Base-by-base conservation (phyloP, 2,329 filamentous ascomycete species). In the Colletotrichum liriopes region DNA sequence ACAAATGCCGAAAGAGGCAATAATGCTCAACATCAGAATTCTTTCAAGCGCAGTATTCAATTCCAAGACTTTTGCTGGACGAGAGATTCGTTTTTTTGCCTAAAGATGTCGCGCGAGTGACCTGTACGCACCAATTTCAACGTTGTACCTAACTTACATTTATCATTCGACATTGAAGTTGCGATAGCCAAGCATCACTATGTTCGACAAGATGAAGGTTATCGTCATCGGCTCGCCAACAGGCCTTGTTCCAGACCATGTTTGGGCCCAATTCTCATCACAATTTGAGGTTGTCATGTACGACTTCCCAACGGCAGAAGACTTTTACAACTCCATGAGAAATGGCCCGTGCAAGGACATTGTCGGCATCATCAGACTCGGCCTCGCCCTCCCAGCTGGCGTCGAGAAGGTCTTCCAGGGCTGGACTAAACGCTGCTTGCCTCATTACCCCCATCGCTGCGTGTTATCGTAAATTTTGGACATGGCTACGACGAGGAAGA, bases 401-500 rank as follows among this genome's bases (percentile, higher is more conserved):
- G 41, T 64, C 23, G 58, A 58, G n/a, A 68, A 43, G 12, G n/a
- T 58, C 20, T 37, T 37, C 32, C 41, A n/a, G 16, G 66, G 66
- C 66, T 68, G 66, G 59, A 68, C 66, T 8, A 49, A 4, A 55
- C 59, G 51, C 11, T 49, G 51, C 6, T 12, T 64, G n/a, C 23
- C 35, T 11, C 5, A 64, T 51, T 68, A 5, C 18, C 66, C 5
- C 12, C 23, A 11, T 41, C 51, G 6, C 51, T 56, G 8, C 55
- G 55, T 23, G 29, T 60, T 12, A 61, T 71, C 5, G 62, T 66
- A 11, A 66, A 71, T 16, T 71, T 54, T 16, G 56, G 56, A 5
- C 62, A 71, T 6, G 55, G 49, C 16, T 66, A 54, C 41, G 67
- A 71, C 1, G 62, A 60, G 16, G 62, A 71, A 23, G 67, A 66